Evolutionary conservation across 2,329 filamentous ascomycete species (phyloP).

Genomic region (Ophiostoma populinum): DNA sequence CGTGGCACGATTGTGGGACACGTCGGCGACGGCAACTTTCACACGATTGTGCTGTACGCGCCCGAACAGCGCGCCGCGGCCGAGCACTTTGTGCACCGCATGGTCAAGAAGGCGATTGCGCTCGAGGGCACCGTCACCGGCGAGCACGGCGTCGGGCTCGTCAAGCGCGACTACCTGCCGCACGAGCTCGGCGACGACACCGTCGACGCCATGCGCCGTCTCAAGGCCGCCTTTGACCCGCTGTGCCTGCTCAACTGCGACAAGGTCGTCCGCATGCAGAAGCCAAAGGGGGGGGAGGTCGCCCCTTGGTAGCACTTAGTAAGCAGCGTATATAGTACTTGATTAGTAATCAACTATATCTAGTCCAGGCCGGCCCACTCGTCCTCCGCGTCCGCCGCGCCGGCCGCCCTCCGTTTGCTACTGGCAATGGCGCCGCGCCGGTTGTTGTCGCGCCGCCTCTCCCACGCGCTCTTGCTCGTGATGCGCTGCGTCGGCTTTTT

Average conservation of each 20-base stretch:
- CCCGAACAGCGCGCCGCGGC: conserved; percentile 49
- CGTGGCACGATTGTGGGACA: conserved; percentile 57
- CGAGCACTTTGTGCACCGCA: conserved; percentile 57
- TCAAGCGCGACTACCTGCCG: conserved; percentile 68
- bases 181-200: conserved; percentile 60
- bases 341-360: no score
- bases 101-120: conserved; percentile 74
- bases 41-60: conserved; percentile 42
- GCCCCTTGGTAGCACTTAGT: conserved; percentile 22
- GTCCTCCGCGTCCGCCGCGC: conserved; percentile 5
- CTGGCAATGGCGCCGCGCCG: conserved; percentile 42
- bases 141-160: conserved; percentile 68
- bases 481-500: conserved; percentile 35
- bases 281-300: conserved; percentile 30
- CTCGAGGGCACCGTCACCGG: conserved; percentile 76
- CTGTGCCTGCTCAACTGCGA: conserved; percentile 52
- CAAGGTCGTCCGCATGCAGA: conserved; percentile 48
- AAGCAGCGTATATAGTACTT: no score
- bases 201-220: conserved; percentile 71
- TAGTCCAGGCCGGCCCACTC: conserved; percentile 18
- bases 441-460: conserved; percentile 52
- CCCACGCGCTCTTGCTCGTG: conserved; percentile 66
- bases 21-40: conserved; percentile 54
- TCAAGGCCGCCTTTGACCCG: conserved; percentile 69
- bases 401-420: conserved; percentile 30